A percentile compares a stretch with the other conserved stretches of the same genome.
Evolutionary conservation across 345 rosid species (phyloP).

Genomic region (Passiflora organensis): DNA sequence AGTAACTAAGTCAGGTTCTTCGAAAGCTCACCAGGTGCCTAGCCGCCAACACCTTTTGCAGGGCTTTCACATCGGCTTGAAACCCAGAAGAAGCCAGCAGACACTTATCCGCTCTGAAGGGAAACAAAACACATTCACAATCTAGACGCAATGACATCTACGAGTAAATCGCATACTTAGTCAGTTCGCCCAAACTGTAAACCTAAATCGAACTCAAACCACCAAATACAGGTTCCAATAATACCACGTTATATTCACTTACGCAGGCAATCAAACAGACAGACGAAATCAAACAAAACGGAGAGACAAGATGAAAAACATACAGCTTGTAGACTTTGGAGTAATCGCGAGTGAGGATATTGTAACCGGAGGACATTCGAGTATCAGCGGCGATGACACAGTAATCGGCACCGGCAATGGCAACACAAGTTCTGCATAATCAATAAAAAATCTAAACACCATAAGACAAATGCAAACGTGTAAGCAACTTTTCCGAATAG

Average conservation of each 20-base stretch:
- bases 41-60: conserved; percentile 74
- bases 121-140: conserved; percentile 1
- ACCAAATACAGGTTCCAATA: no score
- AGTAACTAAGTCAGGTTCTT: neutral
- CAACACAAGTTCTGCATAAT: conserved; percentile 69
- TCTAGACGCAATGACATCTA: neutral
- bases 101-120: conserved; percentile 75
- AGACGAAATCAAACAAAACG: no score
- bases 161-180: neutral
- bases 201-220: no score
- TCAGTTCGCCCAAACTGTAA: no score
- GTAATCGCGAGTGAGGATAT: conserved; percentile 81
- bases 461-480: neutral
- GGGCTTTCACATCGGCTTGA: conserved; percentile 93
- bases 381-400: conserved; percentile 96
- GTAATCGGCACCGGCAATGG: conserved; percentile 90
- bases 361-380: conserved; percentile 91
- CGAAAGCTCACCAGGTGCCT: conserved; percentile 80
- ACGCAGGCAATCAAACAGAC: neutral
- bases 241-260: no score
- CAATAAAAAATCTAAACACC: neutral
- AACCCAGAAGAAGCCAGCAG: conserved; percentile 94
- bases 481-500: neutral
- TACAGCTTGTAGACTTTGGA: conserved; percentile 83
- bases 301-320: conserved; percentile 7